Conservation (phyloP, 164 flowering plant species). For the Litsea cubeba region DNA sequence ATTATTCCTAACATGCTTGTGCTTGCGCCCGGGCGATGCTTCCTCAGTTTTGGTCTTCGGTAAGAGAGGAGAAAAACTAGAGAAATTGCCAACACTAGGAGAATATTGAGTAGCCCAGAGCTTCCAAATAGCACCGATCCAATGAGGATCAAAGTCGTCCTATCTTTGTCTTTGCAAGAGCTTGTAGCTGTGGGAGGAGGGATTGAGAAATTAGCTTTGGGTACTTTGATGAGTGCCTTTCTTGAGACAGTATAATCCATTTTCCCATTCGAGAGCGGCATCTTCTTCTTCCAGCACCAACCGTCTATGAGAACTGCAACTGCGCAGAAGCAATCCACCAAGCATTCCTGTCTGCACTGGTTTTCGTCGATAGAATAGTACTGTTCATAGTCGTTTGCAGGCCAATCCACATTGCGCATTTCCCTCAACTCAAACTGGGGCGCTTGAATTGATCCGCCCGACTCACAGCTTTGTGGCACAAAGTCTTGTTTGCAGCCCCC, state of each 20-base stretch:
- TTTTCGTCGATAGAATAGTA: neutral
- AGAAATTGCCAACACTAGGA: neutral
- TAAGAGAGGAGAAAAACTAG: neutral
- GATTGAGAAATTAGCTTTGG: neutral
- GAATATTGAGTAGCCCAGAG: constrained; percentile 31
- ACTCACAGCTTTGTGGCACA: neutral
- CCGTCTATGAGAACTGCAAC: constrained; percentile 6
- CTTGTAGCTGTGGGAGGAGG: neutral
- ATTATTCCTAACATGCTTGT: neutral
- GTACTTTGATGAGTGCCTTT: constrained; percentile 22
- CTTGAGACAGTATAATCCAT: constrained; percentile 5
- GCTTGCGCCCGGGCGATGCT: neutral
- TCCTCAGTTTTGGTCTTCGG: neutral
- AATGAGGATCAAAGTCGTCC: constrained; percentile 10
- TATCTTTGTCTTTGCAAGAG: constrained; percentile 7
- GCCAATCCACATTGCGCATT: constrained; percentile 11
- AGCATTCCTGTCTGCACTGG: constrained; percentile 10
- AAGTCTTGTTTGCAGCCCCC: constrained; percentile 7
- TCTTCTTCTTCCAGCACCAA: constrained; percentile 18
- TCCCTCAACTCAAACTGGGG: neutral
- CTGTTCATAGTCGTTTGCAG: neutral
- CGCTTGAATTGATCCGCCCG: neutral
- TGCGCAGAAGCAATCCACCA: constrained; percentile 20
- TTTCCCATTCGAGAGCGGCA: constrained; percentile 15
- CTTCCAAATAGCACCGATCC: constrained; percentile 32